These are phyloP conservation scores for Pythium guiyangense DNA, from an alignment of 352 stramenopile species.

Conservation along the genomic window DNA sequence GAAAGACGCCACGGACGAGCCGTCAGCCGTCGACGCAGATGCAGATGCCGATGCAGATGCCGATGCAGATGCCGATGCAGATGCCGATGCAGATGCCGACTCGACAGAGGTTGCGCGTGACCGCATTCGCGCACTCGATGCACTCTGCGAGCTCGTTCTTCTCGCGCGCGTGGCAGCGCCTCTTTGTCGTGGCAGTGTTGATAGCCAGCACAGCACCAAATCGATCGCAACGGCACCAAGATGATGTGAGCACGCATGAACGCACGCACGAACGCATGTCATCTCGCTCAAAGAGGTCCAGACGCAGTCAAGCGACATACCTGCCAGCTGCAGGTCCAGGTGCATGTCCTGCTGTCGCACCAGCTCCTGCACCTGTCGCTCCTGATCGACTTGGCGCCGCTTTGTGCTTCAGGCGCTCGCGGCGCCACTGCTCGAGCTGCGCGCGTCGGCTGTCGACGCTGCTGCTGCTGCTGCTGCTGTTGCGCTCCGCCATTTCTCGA, in stretches of 20 bases:
- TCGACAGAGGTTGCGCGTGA: background rate
- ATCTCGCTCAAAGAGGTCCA: background rate
- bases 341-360: too few species aligned
- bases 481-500: conserved; percentile 2
- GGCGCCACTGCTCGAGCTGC: conserved; percentile 66
- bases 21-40: background rate
- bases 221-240: background rate
- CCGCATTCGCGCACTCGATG: background rate
- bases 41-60: too few species aligned
- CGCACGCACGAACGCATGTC: too few species aligned
- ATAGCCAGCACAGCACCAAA: background rate
- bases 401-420: conserved; percentile 33
- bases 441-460: conserved; percentile 42
- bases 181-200: background rate
- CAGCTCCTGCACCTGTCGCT: background rate
- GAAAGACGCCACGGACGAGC: conserved; percentile 4
- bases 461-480: too few species aligned
- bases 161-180: background rate
- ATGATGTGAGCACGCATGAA: background rate
- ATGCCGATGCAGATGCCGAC: background rate
- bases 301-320: background rate
- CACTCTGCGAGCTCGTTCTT: background rate
- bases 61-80: too few species aligned
- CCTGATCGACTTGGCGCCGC: background rate
- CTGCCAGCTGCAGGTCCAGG: too few species aligned